Evolutionary conservation across 768 basidiomycete genomes (phyloP).

Genomic region (Coprinopsis cinerea): DNA sequence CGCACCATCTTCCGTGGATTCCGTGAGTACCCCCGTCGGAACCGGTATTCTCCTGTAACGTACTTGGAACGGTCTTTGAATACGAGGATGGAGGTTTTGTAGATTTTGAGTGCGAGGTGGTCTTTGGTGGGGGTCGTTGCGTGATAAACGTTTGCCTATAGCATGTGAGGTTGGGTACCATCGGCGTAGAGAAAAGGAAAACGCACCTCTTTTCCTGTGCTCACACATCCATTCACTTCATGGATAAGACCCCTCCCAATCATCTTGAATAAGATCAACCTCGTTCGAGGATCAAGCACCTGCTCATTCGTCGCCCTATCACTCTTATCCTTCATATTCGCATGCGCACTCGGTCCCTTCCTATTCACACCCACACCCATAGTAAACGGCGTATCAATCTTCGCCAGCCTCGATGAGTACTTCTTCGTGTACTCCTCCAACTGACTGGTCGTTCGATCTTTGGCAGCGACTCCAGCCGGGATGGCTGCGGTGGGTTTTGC

Average conservation of each 20-base stretch:
- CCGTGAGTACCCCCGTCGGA: constrained; percentile 82
- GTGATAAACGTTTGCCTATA: constrained; percentile 95
- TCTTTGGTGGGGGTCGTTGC: constrained; percentile 49
- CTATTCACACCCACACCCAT: constrained; percentile 69
- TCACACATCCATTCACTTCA: constrained; percentile 93
- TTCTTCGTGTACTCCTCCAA: constrained; percentile 62
- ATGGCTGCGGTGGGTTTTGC: constrained; percentile 18
- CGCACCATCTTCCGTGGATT: constrained; percentile 99
- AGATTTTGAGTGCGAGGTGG: constrained; percentile 93
- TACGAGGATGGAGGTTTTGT: constrained; percentile 95
- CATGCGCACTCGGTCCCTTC: constrained; percentile 84
- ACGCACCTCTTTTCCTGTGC: constrained; percentile 93
- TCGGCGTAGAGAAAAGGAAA: neutral
- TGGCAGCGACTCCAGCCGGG: constrained; percentile 25
- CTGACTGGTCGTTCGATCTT: constrained; percentile 65
- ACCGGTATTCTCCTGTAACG: constrained; percentile 94
- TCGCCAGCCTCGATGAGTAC: constrained; percentile 67
- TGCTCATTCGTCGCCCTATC: constrained; percentile 97
- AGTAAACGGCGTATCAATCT: constrained; percentile 70
- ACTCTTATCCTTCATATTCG: constrained; percentile 91
- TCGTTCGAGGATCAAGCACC: constrained; percentile 92
- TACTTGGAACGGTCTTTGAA: constrained; percentile 99
- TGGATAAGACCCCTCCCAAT: constrained; percentile 83
- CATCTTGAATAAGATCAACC: constrained; percentile 94
- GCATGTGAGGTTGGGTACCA: constrained; percentile 5